A percentile compares a stretch with the other conserved stretches of the same genome.
phyloP scores from a whole-genome alignment of 176 grass and related monocot genomes.

The Phoenix dactylifera region DNA sequence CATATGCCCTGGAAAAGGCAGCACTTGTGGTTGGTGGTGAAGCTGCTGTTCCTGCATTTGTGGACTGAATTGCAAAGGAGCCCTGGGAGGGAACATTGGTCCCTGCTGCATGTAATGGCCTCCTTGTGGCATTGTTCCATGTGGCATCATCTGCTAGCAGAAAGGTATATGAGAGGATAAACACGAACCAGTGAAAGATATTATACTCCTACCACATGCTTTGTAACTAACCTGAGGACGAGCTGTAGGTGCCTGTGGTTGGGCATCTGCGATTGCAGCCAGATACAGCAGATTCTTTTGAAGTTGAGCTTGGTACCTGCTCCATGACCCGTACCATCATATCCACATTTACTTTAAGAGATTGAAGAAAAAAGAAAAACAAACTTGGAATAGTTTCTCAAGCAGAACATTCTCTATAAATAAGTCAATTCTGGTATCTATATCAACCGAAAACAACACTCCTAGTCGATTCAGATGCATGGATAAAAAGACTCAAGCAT shows the following conservation, averaged over 20 bases:
- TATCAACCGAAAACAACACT: too few relatives aligned
- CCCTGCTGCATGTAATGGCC: constrained; percentile 68
- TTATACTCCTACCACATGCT: neutral
- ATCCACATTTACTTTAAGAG: too few relatives aligned
- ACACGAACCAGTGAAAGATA: neutral
- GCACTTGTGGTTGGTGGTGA: too few relatives aligned
- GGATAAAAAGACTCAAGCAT: too few relatives aligned
- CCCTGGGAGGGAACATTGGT: constrained; percentile 72
- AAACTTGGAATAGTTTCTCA: too few relatives aligned
- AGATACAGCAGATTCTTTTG: constrained; percentile 96
- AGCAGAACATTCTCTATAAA: too few relatives aligned
- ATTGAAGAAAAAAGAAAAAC: too few relatives aligned
- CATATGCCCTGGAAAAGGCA: constrained; percentile 19
- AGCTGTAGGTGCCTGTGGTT: constrained; percentile 57
- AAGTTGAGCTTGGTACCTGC: constrained; percentile 92
- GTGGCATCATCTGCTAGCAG: constrained; percentile 46
- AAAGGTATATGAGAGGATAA: constrained; percentile 1
- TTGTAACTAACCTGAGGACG: constrained; percentile 59
- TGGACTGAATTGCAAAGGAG: constrained; percentile 45
- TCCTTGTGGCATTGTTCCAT: constrained; percentile 37
- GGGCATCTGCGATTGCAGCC: constrained; percentile 91
- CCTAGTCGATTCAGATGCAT: too few relatives aligned
- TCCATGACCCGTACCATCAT: neutral
- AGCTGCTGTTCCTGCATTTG: constrained; percentile 43
- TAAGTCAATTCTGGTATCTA: too few relatives aligned